A percentile compares a stretch with the other conserved stretches of the same genome.
phyloP scores from a whole-genome alignment of 2,329 filamentous ascomycete genomes.

The Colletotrichum brevisporum region DNA sequence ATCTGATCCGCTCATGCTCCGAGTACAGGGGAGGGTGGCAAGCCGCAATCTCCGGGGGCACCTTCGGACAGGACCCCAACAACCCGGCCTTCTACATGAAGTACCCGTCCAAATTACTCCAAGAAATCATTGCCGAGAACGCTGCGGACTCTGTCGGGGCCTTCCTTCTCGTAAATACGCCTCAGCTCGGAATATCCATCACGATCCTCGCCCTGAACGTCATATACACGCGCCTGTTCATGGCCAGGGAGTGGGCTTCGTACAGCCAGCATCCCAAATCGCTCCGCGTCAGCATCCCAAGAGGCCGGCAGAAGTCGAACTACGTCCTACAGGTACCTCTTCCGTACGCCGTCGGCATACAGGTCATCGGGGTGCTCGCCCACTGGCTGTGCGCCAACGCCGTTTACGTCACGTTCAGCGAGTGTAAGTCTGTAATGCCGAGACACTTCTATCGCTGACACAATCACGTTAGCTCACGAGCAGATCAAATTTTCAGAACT shows the following conservation, averaged over 20 bases:
- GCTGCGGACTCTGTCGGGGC: background rate
- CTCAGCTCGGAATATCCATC: constrained; percentile 11
- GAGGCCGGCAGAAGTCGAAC: constrained; percentile 1
- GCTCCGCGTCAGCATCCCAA: constrained; percentile 7
- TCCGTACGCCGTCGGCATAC: background rate
- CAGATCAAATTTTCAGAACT: background rate
- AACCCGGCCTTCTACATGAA: constrained; percentile 1
- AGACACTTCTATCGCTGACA: background rate
- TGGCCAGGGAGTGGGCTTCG: constrained; percentile 13
- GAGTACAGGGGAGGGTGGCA: constrained; percentile 1
- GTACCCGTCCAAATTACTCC: background rate
- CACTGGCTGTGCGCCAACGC: constrained; percentile 22
- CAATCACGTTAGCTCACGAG: background rate
- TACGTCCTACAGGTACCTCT: constrained; percentile 13
- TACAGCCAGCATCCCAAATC: background rate
- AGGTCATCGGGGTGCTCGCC: background rate
- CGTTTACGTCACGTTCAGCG: constrained; percentile 2
- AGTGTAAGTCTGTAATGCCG: constrained; percentile 1
- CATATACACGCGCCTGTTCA: constrained; percentile 21
- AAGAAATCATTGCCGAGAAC: background rate
- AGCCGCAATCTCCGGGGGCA: background rate
- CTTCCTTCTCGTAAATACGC: constrained; percentile 3
- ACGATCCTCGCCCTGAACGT: background rate
- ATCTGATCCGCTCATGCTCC: background rate
- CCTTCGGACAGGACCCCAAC: background rate